A percentile compares a stretch with the other conserved stretches of the same genome.
phyloP scores from a whole-genome alignment of 2,329 filamentous ascomycete genomes.

The Westerdykella aurantiaca region DNA sequence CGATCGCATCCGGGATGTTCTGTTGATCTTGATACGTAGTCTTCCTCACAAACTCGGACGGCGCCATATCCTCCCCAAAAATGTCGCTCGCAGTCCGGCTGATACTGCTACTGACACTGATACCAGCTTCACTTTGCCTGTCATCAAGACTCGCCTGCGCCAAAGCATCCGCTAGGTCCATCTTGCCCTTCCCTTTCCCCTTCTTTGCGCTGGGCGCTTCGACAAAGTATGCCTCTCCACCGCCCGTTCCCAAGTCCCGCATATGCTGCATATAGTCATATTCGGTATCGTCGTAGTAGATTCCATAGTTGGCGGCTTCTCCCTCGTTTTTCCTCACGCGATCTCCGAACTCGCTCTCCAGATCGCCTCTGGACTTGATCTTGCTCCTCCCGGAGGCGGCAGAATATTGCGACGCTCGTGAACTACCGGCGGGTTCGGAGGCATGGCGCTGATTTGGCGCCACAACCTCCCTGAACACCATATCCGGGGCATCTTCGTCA shows the following conservation, averaged over 20 bases:
- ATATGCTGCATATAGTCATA: slow-evolving; percentile 99
- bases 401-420: slow-evolving; percentile 42
- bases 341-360: slow-evolving; percentile 65
- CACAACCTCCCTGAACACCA: slow-evolving; percentile 72
- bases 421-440: slow-evolving; percentile 42
- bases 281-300: slow-evolving; percentile 90
- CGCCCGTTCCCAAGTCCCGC: slow-evolving; percentile 65
- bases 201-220: slow-evolving; percentile 64
- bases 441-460: slow-evolving; percentile 33
- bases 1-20: slow-evolving; percentile 82
- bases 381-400: slow-evolving; percentile 40
- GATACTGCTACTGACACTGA: slow-evolving; percentile 41
- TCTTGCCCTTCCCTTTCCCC: slow-evolving; percentile 66
- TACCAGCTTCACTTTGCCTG: slow-evolving; percentile 37
- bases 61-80: slow-evolving; percentile 68
- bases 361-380: slow-evolving; percentile 66
- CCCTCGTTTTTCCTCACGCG: slow-evolving; percentile 82
- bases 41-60: slow-evolving; percentile 71
- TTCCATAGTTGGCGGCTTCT: slow-evolving; percentile 86
- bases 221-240: slow-evolving; percentile 73
- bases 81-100: slow-evolving; percentile 45
- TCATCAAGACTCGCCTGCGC: slow-evolving; percentile 44
- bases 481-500: slow-evolving; percentile 79
- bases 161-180: slow-evolving; percentile 77
- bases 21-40: slow-evolving; percentile 88